These are phyloP conservation scores for Suhomyces bolitotheri DNA, from an alignment of 1,139 yeast genomes.

Conservation along the genomic window DNA sequence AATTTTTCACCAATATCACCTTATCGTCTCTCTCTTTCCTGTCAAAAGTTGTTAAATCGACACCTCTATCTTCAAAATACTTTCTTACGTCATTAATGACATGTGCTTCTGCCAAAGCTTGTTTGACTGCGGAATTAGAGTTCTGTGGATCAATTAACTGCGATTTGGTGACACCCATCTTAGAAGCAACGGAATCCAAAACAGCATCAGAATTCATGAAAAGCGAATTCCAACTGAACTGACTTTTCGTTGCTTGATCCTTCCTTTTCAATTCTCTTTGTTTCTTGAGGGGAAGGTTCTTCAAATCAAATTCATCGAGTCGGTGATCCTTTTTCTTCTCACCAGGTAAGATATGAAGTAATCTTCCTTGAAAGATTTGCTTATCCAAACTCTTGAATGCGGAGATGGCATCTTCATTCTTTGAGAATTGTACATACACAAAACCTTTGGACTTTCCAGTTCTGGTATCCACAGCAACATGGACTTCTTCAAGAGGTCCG, in stretches of 20 bases:
- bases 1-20: constrained; percentile 81
- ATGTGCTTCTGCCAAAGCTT: constrained; percentile 96
- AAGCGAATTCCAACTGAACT: constrained; percentile 93
- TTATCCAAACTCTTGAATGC: constrained; percentile 80
- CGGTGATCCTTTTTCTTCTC: constrained; percentile 75
- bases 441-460: constrained; percentile 92
- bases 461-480: constrained; percentile 86
- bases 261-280: constrained; percentile 83
- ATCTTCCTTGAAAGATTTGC: constrained; percentile 90
- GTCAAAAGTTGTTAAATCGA: constrained; percentile 74
- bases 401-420: constrained; percentile 67
- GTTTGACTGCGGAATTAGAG: constrained; percentile 90
- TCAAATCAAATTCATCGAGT: constrained; percentile 85
- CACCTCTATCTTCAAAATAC: constrained; percentile 81
- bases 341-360: constrained; percentile 86
- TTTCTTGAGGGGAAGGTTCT: constrained; percentile 87
- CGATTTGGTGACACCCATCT: constrained; percentile 79
- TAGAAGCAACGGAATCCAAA: constrained; percentile 81
- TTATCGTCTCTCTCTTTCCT: constrained; percentile 78
- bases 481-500: constrained; percentile 76
- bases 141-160: constrained; percentile 86
- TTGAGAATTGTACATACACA: constrained; percentile 74
- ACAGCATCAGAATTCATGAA: constrained; percentile 92
- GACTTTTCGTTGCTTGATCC: constrained; percentile 78
- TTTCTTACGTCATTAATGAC: constrained; percentile 88